phyloP scores from a whole-genome alignment of 1,139 yeast genomes.

The Yamadazyma atmosphaerica region DNA sequence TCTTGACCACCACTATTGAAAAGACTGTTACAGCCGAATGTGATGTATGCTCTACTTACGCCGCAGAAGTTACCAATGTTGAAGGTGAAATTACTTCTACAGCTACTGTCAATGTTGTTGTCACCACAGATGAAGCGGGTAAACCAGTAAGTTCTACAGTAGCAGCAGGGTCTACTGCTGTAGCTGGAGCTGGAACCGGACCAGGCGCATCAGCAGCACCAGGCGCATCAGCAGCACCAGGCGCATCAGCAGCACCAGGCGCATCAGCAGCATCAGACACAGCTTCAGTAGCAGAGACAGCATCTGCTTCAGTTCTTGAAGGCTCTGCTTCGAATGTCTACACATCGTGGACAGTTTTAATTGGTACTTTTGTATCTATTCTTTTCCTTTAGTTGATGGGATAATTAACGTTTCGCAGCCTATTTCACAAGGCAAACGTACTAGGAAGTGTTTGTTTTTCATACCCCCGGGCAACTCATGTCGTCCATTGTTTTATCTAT shows the following conservation, averaged over 20 bases:
- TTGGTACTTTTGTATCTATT: neutral
- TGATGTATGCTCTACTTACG: conserved; percentile 1
- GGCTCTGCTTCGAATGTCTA: neutral
- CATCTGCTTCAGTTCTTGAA: neutral
- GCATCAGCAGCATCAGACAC: neutral
- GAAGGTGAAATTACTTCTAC: neutral
- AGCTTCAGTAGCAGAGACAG: neutral
- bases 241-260: neutral
- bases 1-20: neutral
- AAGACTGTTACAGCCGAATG: neutral
- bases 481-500: no score
- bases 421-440: no score
- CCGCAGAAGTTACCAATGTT: neutral
- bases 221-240: neutral
- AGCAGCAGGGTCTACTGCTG: conserved; percentile 2
- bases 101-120: neutral
- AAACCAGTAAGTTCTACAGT: neutral
- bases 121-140: neutral
- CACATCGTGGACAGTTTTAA: neutral
- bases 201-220: neutral
- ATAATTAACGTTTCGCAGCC: no score
- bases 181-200: neutral
- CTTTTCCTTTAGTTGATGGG: neutral
- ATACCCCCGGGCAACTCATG: no score
- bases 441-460: no score